phyloP scores from a whole-genome alignment of 768 basidiomycete genomes.

The Krasilnikovozyma curviuscula region DNA sequence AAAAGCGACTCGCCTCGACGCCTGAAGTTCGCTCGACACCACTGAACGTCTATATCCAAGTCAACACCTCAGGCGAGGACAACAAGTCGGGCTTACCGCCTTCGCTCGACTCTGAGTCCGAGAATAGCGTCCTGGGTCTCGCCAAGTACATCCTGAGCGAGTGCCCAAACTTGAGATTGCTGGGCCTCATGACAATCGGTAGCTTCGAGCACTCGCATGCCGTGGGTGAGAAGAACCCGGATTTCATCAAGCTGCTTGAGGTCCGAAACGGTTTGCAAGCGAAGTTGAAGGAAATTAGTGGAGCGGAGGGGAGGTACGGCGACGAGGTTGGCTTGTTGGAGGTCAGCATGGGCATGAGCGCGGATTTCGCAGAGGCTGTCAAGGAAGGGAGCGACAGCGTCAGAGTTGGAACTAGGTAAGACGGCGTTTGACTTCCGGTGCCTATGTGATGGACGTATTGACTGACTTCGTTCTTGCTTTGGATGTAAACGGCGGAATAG shows the following conservation, averaged over 20 bases:
- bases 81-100: constrained; percentile 69
- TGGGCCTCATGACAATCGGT: constrained; percentile 95
- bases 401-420: constrained; percentile 56
- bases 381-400: constrained; percentile 70
- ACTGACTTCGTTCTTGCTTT: too few species aligned
- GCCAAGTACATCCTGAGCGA: constrained; percentile 47
- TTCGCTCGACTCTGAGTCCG: neutral
- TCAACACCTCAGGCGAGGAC: constrained; percentile 89
- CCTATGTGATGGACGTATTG: too few species aligned
- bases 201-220: constrained; percentile 50
- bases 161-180: constrained; percentile 57
- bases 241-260: constrained; percentile 51
- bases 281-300: constrained; percentile 26
- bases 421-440: too few species aligned
- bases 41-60: constrained; percentile 68
- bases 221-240: constrained; percentile 38
- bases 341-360: constrained; percentile 80
- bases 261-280: constrained; percentile 43
- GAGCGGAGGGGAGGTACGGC: constrained; percentile 32
- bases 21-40: constrained; percentile 33
- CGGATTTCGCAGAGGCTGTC: constrained; percentile 75
- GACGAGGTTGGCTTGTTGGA: constrained; percentile 31
- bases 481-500: too few species aligned
- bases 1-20: constrained; percentile 39
- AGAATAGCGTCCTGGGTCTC: constrained; percentile 43